phyloP scores from a whole-genome alignment of 2,329 filamentous ascomycete genomes.

The Lasiodiplodia hormozganensis region DNA sequence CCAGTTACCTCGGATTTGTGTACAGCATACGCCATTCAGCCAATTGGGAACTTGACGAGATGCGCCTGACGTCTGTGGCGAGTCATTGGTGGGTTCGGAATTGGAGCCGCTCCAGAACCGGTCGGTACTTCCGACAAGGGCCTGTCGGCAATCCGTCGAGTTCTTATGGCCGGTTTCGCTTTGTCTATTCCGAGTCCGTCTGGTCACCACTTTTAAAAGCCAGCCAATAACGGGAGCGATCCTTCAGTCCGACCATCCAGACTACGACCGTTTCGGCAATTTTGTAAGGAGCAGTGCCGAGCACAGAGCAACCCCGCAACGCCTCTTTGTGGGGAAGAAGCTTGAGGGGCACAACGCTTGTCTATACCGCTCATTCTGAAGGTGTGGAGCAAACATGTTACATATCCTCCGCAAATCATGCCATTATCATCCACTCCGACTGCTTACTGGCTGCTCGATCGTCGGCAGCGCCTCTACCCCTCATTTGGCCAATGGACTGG shows the following conservation, averaged over 20 bases:
- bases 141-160: background rate
- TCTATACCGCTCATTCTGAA: background rate
- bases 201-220: background rate
- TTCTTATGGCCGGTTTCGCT: background rate
- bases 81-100: conserved; percentile 22
- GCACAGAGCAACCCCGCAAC: conserved; percentile 20
- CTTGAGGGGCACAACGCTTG: conserved; percentile 8
- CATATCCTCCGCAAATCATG: background rate
- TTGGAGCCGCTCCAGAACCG: conserved; percentile 8
- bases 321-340: conserved; percentile 24
- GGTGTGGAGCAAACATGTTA: background rate
- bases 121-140: background rate
- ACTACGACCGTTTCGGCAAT: conserved; percentile 24
- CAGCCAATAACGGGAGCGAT: background rate
- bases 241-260: no score
- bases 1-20: conserved; percentile 19
- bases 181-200: background rate
- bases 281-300: conserved; percentile 8
- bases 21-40: background rate
- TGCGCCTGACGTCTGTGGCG: conserved; percentile 2
- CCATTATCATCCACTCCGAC: background rate
- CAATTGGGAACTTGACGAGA: background rate
- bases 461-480: background rate
- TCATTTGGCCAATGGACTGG: background rate
- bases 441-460: background rate